Base-by-base conservation (phyloP, 352 stramenopile species). In the Globisporangium alternatum region DNA sequence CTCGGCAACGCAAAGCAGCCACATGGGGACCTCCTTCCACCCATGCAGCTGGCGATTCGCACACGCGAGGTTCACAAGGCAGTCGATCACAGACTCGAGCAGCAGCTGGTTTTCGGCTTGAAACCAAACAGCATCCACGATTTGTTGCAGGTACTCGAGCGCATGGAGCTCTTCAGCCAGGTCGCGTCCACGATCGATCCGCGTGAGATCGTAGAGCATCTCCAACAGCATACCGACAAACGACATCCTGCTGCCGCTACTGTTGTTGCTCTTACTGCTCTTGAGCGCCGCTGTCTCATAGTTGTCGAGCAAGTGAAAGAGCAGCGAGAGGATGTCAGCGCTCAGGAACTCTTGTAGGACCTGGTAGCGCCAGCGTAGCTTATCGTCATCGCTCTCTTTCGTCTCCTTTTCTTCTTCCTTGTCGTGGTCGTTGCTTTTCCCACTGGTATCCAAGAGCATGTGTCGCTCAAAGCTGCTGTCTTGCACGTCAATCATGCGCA, bases 21-120 rank as follows among this genome's bases (percentile, higher is more conserved):
- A 83, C 51, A 68, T 52, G 0, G 71, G 37, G 12, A 86, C 48
- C 2, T 68, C 61, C 15, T 52, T 62, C 77, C 77, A 86, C 12
- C 51, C 64, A 4, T 69, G 55, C 0, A 71, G 52, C 31, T 58
- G 60, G 21, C 65, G 66, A 39, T 74, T 72, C 3, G 68, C 79
- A 54, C 77, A 80, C 25, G 73, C 75, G 8, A 80, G 56, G 56
- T 86, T 83, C 2, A 82, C 68, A 31, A 86, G 59, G 19, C 75
- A 77, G 54, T 86, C 77, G 31, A 86, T 58, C 0, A 67, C 72
- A 8, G 76, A 56, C 52, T 86, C 77, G 3, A 83, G 39, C 41
- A 83, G 54, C 6, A 7, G 37, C n/a, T 52, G 33, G 9, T 77
- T 67, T 0, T 59, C 60, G 10, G 51, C 61, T 9, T 71, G 22